These are phyloP conservation scores for Wickerhamomyces pijperi DNA, from an alignment of 805 yeast species.

Conservation along the genomic window DNA sequence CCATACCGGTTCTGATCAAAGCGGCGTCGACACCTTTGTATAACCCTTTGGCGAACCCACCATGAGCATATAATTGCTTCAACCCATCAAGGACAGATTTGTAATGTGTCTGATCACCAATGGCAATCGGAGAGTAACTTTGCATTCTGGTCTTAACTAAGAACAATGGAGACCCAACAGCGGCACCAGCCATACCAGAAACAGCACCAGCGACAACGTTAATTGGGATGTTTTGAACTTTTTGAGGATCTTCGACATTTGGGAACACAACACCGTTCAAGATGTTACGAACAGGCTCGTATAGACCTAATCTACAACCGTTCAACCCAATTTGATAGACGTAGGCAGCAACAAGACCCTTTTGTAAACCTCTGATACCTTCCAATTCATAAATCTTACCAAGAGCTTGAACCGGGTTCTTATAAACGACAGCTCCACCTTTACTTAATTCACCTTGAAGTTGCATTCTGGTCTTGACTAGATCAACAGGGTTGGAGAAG, in stretches of 20 bases:
- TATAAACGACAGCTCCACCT: constrained; percentile 46
- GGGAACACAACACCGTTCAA: constrained; percentile 49
- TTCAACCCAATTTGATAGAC: constrained; percentile 83
- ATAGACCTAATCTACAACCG: constrained; percentile 89
- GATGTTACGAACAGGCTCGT: constrained; percentile 70
- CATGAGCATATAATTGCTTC: constrained; percentile 43
- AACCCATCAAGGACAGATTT: constrained; percentile 60
- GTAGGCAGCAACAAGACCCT: constrained; percentile 84
- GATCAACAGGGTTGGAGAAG: constrained; percentile 89
- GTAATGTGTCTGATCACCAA: constrained; percentile 92
- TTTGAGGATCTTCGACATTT: constrained; percentile 30
- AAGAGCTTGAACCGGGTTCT: constrained; percentile 80
- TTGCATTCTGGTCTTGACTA: constrained; percentile 93
- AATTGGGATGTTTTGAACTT: constrained; percentile 38
- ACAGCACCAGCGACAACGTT: constrained; percentile 73
- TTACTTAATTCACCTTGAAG: constrained; percentile 82
- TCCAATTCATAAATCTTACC: constrained; percentile 62
- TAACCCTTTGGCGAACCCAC: constrained; percentile 61
- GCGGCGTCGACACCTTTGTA: constrained; percentile 95
- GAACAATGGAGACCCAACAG: constrained; percentile 84
- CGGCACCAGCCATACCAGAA: constrained; percentile 85
- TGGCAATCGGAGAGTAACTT: constrained; percentile 64
- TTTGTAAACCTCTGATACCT: constrained; percentile 80
- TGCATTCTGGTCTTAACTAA: constrained; percentile 95
- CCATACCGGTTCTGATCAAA: constrained; percentile 85